Evolutionary conservation across 2,329 filamentous ascomycete genomes (phyloP).

Genomic region (Aspergillus sp.): DNA sequence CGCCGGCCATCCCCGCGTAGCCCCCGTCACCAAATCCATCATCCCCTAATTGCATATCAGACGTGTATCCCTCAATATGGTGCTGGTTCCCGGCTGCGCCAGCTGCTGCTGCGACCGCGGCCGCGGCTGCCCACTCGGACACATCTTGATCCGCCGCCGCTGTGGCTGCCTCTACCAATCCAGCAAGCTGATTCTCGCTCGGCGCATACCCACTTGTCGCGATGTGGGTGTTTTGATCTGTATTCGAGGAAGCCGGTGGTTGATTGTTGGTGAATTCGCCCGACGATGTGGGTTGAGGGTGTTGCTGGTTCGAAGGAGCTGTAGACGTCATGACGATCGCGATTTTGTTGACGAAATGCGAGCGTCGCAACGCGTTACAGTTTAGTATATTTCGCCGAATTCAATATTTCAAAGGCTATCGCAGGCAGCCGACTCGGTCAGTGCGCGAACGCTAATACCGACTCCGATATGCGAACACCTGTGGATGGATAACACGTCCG

Average conservation of each 20-base stretch:
- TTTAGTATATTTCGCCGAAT: background rate
- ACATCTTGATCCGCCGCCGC: constrained; percentile 44
- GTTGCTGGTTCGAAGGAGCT: constrained; percentile 29
- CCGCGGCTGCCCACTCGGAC: constrained; percentile 43
- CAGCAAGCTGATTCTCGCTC: constrained; percentile 46
- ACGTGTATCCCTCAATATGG: constrained; percentile 41
- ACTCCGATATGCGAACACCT: background rate
- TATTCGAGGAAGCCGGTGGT: constrained; percentile 25
- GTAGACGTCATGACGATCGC: constrained; percentile 28
- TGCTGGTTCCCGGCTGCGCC: constrained; percentile 45
- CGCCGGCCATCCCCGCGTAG: constrained; percentile 29
- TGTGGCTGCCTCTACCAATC: constrained; percentile 47
- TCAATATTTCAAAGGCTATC: background rate
- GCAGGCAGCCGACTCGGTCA: background rate
- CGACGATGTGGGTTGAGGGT: constrained; percentile 27
- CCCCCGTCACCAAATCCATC: constrained; percentile 39
- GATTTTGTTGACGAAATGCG: background rate
- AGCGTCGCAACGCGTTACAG: background rate
- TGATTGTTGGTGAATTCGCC: constrained; percentile 28
- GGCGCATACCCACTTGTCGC: constrained; percentile 32
- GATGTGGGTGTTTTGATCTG: constrained; percentile 32
- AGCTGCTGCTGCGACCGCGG: constrained; percentile 49
- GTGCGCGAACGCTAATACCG: background rate
- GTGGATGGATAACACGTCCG: background rate
- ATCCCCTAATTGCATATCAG: constrained; percentile 41